A percentile compares a stretch with the other conserved stretches of the same genome.
phyloP scores from a whole-genome alignment of 139 green algal genomes.

The Chlorella sp. region DNA sequence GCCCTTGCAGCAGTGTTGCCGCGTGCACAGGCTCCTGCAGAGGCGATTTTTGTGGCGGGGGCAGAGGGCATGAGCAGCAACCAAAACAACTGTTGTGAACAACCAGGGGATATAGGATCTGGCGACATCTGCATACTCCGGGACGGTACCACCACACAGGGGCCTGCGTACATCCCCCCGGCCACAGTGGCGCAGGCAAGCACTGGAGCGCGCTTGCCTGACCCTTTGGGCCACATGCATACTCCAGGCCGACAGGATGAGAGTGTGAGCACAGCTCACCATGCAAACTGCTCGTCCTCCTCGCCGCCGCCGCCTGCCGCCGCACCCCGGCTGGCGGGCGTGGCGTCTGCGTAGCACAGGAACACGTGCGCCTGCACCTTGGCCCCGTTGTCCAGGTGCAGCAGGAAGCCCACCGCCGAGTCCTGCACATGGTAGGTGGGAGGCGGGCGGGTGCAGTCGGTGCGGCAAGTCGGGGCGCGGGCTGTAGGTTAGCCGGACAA shows the following conservation, averaged over 20 bases:
- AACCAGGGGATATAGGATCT: not conserved
- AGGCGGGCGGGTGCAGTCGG: not conserved
- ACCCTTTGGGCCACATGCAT: no score
- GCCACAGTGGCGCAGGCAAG: not conserved
- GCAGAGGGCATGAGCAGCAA: not conserved
- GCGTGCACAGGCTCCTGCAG: constrained; percentile 44
- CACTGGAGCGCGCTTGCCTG: no score
- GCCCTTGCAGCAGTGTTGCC: constrained; percentile 52
- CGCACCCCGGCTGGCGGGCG: not conserved
- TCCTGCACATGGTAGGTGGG: no score
- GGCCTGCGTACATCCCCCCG: not conserved
- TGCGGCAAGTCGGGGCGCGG: not conserved
- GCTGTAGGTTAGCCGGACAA: not conserved
- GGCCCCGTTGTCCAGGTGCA: constrained; percentile 48
- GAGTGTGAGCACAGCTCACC: not conserved
- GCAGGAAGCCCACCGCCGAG: constrained; percentile 47
- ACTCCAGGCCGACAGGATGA: no score
- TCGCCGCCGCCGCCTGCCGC: not conserved
- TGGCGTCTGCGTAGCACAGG: constrained; percentile 6
- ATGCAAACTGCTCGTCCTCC: not conserved
- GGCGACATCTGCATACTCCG: no score
- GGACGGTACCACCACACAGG: not conserved
- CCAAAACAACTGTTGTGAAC: no score
- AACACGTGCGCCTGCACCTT: constrained; percentile 53
- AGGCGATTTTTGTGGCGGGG: no score